Evolutionary conservation across 2,329 filamentous ascomycete genomes (phyloP), one percentile per base, ranked within the genome.

Genomic region (Neonectria coccinea): DNA sequence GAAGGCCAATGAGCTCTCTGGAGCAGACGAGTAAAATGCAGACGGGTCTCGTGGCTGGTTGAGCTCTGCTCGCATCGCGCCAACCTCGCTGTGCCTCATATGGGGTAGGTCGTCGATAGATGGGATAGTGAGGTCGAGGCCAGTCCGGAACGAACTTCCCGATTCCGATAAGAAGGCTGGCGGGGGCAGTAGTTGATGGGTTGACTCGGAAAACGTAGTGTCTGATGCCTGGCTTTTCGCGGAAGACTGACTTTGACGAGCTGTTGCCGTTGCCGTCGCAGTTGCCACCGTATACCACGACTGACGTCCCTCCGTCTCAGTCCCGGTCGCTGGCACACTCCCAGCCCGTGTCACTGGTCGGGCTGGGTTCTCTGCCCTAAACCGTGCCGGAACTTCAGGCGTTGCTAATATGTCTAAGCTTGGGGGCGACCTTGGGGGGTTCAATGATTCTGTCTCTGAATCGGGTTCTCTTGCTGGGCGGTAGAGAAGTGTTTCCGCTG

Each of bases 281-380:
- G 61, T 64, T 14, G 78, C 78, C 18, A 79, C 72, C 1, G 78
- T 80, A 7, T 78, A 65, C 78, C 78, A 80, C 2, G 78, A 80
- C 41, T 71, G 70, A 45, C 76, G 69, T 14, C 70, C 72, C 9
- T 73, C 76, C 2, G 61, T 64, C 16, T 33, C 50, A 5, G 61
- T 57, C 6, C 74, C 72, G 20, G 69, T 72, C 18, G 52, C 60
- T 3, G 70, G 64, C 27, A 56, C 68, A 59, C 67, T 74, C 4
- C 64, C 42, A 56, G 69, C 72, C 22, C 68, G 64, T 36, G 68
- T 66, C 1, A 70, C 64, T 18, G 53, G 67, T 5, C 65, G 67
- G n/a, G 69, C 67, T 7, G 70, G 70, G n/a, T 70, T 68, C 36
- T 73, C 72, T 16, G 70, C 69, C 59, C 72, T 59, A 36, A 74